A percentile compares a stretch with the other conserved stretches of the same genome.
phyloP scores from a whole-genome alignment of 176 grass and related monocot genomes.

The Urochloa ruziziensis region DNA sequence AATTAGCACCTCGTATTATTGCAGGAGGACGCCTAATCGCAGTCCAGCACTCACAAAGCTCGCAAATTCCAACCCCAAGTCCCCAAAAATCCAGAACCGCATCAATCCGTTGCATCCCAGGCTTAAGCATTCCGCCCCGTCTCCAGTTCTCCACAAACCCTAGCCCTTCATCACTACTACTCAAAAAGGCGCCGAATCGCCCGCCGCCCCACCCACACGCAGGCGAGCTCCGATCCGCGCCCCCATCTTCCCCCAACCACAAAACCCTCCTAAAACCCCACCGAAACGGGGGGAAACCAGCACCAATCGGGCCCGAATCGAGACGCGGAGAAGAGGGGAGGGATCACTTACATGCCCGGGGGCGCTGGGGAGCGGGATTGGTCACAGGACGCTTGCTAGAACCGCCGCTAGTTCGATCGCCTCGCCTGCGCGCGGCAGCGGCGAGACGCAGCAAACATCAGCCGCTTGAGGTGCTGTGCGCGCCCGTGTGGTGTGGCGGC shows the following conservation, averaged over 20 bases:
- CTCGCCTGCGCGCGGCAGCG: constrained; percentile 9
- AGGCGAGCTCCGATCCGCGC: not conserved
- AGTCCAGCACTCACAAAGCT: not conserved
- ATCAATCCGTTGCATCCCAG: not conserved
- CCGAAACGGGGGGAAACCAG: not conserved
- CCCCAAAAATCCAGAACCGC: not conserved
- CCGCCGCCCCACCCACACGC: not conserved
- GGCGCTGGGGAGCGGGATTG: not conserved
- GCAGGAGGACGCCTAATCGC: not conserved
- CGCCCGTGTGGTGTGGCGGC: too few species aligned
- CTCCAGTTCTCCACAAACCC: constrained; percentile 3
- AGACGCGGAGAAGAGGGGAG: not conserved
- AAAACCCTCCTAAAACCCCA: constrained; percentile 21
- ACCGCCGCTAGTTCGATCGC: not conserved
- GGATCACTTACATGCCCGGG: constrained; percentile 18
- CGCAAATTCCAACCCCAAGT: not conserved
- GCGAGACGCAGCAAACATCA: not conserved
- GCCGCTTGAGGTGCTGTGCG: not conserved
- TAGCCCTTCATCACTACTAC: not conserved
- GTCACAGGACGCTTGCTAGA: not conserved
- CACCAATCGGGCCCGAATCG: not conserved
- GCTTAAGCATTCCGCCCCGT: not conserved
- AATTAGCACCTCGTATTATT: not conserved
- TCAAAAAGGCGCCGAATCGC: not conserved
- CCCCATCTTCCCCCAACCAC: not conserved